These are phyloP conservation scores for Nannizziopsis arthrosporioides DNA, from an alignment of 2,329 filamentous ascomycete species.

Conservation along the genomic window DNA sequence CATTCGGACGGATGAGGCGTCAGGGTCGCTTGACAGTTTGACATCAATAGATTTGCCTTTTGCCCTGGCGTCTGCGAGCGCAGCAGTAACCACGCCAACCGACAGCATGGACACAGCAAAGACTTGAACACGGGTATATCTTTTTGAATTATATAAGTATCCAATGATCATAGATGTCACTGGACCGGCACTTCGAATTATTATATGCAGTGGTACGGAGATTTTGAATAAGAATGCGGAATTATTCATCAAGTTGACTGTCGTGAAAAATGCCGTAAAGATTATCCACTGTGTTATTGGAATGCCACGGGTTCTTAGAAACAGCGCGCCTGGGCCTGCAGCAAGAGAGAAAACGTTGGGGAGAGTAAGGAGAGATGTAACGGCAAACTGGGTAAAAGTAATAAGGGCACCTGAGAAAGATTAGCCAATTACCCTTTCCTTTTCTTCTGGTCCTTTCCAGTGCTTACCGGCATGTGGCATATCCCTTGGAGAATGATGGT, in stretches of 20 bases:
- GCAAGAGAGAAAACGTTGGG: conserved; percentile 60
- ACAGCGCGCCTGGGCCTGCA: conserved; percentile 51
- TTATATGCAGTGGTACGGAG: conserved; percentile 92
- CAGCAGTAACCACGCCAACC: conserved; percentile 71
- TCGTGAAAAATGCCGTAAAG: conserved; percentile 83
- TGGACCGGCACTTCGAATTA: conserved; percentile 84
- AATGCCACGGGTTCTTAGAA: conserved; percentile 64
- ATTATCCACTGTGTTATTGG: conserved; percentile 74
- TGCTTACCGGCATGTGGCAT: conserved; percentile 8
- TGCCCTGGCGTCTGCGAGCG: conserved; percentile 74
- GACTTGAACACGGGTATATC: conserved; percentile 69
- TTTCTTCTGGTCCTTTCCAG: conserved; percentile 17
- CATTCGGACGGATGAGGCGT: conserved; percentile 33
- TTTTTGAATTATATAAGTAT: conserved; percentile 64
- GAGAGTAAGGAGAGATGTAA: conserved; percentile 68
- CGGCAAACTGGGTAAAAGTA: conserved; percentile 79
- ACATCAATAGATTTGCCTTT: conserved; percentile 47
- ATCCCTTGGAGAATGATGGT: neutral
- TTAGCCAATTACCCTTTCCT: conserved; percentile 1
- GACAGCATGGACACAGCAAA: conserved; percentile 74
- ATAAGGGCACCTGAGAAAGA: conserved; percentile 57
- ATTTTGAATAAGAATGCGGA: conserved; percentile 96
- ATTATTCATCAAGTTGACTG: conserved; percentile 92
- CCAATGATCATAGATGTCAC: conserved; percentile 94
- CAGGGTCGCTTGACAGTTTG: conserved; percentile 26